These are phyloP conservation scores for Dipodascus albidus DNA, from an alignment of 805 yeast species.

Conservation along the genomic window DNA sequence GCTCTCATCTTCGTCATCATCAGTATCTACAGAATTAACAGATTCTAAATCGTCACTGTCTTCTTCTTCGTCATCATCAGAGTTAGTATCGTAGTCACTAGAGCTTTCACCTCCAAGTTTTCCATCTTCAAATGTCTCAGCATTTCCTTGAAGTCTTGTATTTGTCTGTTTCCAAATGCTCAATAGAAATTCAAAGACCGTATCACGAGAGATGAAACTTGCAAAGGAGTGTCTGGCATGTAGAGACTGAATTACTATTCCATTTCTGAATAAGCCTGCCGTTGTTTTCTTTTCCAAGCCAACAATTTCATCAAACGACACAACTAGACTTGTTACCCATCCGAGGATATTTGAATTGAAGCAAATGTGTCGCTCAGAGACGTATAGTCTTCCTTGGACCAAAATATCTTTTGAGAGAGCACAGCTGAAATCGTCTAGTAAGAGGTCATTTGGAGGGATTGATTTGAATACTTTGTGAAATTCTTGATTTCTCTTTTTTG, in stretches of 20 bases:
- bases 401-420: constrained; percentile 80
- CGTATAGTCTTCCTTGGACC: constrained; percentile 76
- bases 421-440: constrained; percentile 82
- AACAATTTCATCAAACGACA: constrained; percentile 60
- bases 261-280: constrained; percentile 86
- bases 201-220: constrained; percentile 73
- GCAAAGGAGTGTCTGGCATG: constrained; percentile 69
- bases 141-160: neutral
- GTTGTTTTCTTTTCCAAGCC: constrained; percentile 72
- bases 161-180: constrained; percentile 47
- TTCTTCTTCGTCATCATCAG: constrained; percentile 20
- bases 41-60: constrained; percentile 3
- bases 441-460: constrained; percentile 54
- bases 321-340: constrained; percentile 74
- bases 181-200: constrained; percentile 58
- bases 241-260: constrained; percentile 57
- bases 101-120: constrained; percentile 12
- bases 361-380: constrained; percentile 68
- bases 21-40: constrained; percentile 7
- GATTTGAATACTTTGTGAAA: constrained; percentile 67
- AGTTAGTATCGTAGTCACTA: constrained; percentile 30
- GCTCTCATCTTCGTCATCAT: constrained; percentile 12
- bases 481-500: constrained; percentile 45
- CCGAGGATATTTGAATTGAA: constrained; percentile 82
- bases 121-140: constrained; percentile 5